Evolutionary conservation across 352 stramenopile genomes (phyloP).

Genomic region (Pythium aquatile): DNA sequence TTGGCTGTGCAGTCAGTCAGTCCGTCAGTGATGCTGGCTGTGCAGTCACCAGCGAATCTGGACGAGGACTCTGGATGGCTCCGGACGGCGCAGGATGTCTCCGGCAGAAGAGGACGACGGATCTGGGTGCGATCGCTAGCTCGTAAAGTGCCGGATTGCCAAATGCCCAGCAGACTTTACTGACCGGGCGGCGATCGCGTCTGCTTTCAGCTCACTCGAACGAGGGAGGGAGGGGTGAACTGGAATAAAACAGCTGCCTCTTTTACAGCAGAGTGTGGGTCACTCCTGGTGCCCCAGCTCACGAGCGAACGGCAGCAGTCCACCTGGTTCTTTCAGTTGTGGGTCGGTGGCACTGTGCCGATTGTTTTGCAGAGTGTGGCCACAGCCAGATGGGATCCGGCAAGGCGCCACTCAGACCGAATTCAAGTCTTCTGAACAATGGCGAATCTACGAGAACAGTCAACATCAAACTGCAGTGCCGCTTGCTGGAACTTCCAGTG

Average conservation of each 20-base stretch:
- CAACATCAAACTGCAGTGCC: not conserved
- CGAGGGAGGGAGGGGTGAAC: not conserved
- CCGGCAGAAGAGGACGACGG: conserved; percentile 3
- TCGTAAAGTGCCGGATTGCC: conserved; percentile 23
- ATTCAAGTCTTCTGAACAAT: not conserved
- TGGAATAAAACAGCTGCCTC: not conserved
- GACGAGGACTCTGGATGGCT: conserved; percentile 9
- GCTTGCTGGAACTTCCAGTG: too few relatives aligned
- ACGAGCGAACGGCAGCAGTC: not conserved
- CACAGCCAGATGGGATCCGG: conserved; percentile 18
- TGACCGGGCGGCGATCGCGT: not conserved
- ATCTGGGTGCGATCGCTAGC: conserved; percentile 18
- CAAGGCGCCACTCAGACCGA: conserved; percentile 4
- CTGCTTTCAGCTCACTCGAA: not conserved
- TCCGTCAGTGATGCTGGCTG: not conserved
- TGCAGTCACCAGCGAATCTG: not conserved
- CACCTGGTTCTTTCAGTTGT: conserved; percentile 7
- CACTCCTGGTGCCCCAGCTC: not conserved
- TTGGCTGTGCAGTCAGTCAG: conserved; percentile 1
- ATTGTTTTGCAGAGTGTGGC: not conserved
- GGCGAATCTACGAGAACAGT: not conserved
- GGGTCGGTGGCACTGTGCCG: not conserved
- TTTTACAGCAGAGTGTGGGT: not conserved
- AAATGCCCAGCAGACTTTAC: conserved; percentile 11
- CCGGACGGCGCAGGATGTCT: conserved; percentile 5